Conservation (phyloP, 2,329 filamentous ascomycete species). For the Ilyonectria sp. region DNA sequence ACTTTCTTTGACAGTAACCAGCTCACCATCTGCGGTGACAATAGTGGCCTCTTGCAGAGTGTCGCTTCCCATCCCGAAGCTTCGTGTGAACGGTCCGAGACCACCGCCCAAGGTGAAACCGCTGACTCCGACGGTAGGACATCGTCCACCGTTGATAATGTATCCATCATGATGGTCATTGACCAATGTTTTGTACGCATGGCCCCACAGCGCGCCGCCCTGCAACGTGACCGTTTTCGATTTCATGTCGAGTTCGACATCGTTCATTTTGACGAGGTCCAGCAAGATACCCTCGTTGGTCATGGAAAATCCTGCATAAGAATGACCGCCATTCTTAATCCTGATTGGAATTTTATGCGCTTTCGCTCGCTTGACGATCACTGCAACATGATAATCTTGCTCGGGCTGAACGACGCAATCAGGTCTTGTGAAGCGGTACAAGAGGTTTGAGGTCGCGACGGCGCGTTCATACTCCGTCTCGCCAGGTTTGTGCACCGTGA, state of each 20-base stretch:
- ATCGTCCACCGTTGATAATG: constrained; percentile 52
- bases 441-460: constrained; percentile 34
- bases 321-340: constrained; percentile 52
- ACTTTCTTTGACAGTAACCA: constrained; percentile 17
- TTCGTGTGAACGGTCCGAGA: constrained; percentile 51
- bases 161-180: neutral
- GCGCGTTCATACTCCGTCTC: constrained; percentile 33
- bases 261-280: constrained; percentile 51
- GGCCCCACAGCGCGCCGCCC: constrained; percentile 50
- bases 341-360: constrained; percentile 35
- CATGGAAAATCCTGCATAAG: constrained; percentile 50
- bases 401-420: constrained; percentile 35
- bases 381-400: constrained; percentile 25
- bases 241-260: constrained; percentile 41
- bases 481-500: neutral
- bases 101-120: constrained; percentile 58
- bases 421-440: constrained; percentile 36
- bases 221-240: constrained; percentile 41
- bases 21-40: constrained; percentile 9
- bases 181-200: constrained; percentile 49
- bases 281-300: constrained; percentile 48
- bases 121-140: constrained; percentile 55
- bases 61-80: constrained; percentile 32
- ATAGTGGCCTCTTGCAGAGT: constrained; percentile 19
- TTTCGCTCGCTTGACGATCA: constrained; percentile 21